Evolutionary conservation across 345 rosid species (phyloP).

Genomic region (Jatropha curcas): DNA sequence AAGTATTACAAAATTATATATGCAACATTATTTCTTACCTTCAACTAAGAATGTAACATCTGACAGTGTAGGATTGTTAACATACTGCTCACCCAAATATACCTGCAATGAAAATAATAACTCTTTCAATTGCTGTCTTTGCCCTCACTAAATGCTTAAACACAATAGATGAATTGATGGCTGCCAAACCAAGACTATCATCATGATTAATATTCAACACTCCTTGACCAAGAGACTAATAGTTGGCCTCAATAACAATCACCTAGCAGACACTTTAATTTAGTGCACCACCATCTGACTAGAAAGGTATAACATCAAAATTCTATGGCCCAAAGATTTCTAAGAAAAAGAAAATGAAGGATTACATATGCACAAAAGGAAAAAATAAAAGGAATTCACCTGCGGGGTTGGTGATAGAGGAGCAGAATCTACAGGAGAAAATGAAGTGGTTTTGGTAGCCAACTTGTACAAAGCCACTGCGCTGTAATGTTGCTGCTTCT

Average conservation of each 20-base stretch:
- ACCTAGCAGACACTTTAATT: not conserved
- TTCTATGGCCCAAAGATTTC: not conserved
- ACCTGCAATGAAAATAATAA: constrained; percentile 38
- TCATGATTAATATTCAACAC: not conserved
- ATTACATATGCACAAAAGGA: not conserved
- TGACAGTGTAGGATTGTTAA: constrained; percentile 65
- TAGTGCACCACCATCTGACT: not conserved
- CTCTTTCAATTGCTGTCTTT: not conserved
- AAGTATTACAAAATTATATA: not conserved
- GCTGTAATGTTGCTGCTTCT: constrained; percentile 51
- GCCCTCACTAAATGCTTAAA: not conserved
- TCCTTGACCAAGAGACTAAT: not conserved
- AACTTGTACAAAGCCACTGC: constrained; percentile 57
- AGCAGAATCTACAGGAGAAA: constrained; percentile 53
- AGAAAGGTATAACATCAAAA: not conserved
- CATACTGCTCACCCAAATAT: constrained; percentile 65
- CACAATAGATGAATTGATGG: not conserved
- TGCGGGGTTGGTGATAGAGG: constrained; percentile 66
- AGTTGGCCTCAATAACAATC: not conserved
- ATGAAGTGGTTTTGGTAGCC: constrained; percentile 51
- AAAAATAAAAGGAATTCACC: constrained; percentile 27
- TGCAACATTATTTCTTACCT: constrained; percentile 35
- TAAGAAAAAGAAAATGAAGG: not conserved
- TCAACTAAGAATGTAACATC: constrained; percentile 70
- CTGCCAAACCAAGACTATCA: too few relatives aligned